phyloP scores from a whole-genome alignment of 1,284 basidiomycete species.

The Farysia itapuensis region DNA sequence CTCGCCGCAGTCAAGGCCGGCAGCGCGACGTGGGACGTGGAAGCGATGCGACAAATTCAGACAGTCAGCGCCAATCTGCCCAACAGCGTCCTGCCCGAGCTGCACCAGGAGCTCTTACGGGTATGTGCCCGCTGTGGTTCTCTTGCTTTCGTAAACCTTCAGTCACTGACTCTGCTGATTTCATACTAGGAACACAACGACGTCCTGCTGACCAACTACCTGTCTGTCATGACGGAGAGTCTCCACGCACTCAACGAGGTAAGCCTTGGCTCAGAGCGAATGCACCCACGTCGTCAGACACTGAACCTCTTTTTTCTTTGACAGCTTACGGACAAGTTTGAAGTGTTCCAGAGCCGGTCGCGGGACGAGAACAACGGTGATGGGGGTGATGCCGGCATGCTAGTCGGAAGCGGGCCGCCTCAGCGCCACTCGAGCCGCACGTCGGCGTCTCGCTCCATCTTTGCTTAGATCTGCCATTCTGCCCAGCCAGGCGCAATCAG shows the following conservation, averaged over 20 bases:
- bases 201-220: slow-evolving; percentile 84
- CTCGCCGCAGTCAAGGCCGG: slow-evolving; percentile 27
- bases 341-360: slow-evolving; percentile 28
- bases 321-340: slow-evolving; percentile 52
- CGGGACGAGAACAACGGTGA: too few species aligned
- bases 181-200: slow-evolving; percentile 97
- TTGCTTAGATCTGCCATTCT: too few species aligned
- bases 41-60: slow-evolving; percentile 77
- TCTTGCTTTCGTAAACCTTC: too few species aligned
- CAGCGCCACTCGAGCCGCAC: too few species aligned
- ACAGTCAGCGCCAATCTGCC: slow-evolving; percentile 74
- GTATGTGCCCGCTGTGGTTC: too few species aligned
- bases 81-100: slow-evolving; percentile 30
- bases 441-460: too few species aligned
- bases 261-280: too few species aligned
- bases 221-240: slow-evolving; percentile 83
- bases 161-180: too few species aligned
- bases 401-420: background rate
- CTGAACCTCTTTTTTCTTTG: too few species aligned
- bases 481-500: too few species aligned
- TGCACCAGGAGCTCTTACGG: slow-evolving; percentile 34
- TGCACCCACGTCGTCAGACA: background rate
- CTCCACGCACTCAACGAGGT: slow-evolving; percentile 86
- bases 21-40: slow-evolving; percentile 62
- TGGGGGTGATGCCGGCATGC: slow-evolving; percentile 5